Percentiles rank a stretch among this genome's conserved stretches.
phyloP scores from a whole-genome alignment of 108 stramenopile genomes.

The Discostella stelligeroides region DNA sequence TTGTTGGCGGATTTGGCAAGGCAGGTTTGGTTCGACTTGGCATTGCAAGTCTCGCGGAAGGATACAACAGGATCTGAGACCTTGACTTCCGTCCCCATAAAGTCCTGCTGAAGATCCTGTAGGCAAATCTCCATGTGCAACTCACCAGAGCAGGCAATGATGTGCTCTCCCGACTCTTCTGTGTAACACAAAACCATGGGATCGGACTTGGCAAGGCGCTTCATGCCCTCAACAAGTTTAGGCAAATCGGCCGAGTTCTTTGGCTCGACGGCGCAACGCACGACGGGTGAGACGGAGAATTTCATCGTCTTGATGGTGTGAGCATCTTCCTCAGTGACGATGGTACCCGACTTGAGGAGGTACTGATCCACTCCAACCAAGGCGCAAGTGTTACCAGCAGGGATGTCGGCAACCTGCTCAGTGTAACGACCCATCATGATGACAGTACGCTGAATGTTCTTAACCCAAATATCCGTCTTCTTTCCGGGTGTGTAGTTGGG shows the following conservation, averaged over 20 bases:
- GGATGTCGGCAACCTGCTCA: slow-evolving; percentile 98
- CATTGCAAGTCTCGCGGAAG: slow-evolving; percentile 98
- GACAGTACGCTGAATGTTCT: slow-evolving; percentile 99
- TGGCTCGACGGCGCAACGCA: slow-evolving; percentile 99
- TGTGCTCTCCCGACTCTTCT: slow-evolving; percentile 99
- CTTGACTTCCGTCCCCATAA: slow-evolving; percentile 99
- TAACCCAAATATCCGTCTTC: slow-evolving; percentile 99
- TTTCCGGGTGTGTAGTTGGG: slow-evolving; percentile 99
- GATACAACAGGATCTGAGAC: slow-evolving; percentile 99
- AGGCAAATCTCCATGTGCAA: slow-evolving; percentile 99
- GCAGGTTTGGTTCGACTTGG: slow-evolving; percentile 89
- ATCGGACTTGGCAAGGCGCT: slow-evolving; percentile 99
- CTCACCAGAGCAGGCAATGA: slow-evolving; percentile 99
- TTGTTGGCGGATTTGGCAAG: slow-evolving; percentile 99
- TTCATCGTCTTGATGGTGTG: slow-evolving; percentile 99
- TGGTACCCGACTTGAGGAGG: slow-evolving; percentile 99
- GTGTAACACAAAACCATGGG: slow-evolving; percentile 99
- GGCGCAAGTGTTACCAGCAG: slow-evolving; percentile 99
- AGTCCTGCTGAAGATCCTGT: slow-evolving; percentile 99
- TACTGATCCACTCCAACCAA: slow-evolving; percentile 99
- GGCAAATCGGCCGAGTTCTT: slow-evolving; percentile 99
- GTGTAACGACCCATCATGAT: slow-evolving; percentile 99
- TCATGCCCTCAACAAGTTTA: slow-evolving; percentile 99
- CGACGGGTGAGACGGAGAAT: slow-evolving; percentile 99
- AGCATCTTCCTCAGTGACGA: slow-evolving; percentile 95